Evolutionary conservation across 495 filamentous ascomycete species (phyloP), one percentile per base, ranked within the genome.

Genomic region (Aspergillus cavernicola): DNA sequence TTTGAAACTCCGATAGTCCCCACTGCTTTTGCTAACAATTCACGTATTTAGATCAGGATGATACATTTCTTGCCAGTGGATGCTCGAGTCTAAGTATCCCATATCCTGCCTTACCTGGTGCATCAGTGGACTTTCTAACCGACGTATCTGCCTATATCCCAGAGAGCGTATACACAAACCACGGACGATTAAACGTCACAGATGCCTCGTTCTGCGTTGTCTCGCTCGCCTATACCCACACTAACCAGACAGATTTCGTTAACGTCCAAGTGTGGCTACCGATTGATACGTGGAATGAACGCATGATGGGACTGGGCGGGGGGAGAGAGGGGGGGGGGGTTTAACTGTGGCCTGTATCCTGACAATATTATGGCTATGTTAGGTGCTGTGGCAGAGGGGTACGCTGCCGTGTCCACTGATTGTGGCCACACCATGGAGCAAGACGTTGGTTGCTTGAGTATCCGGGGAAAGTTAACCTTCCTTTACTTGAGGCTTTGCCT

Each of bases 161-260:
- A 11, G 50, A 53, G 12, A 28, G 33, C 37, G 22, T 7, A 11
- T 54, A 47, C 24, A 13, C 29, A 11, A 61, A 61, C 46, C 44
- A 47, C 18, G 53, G 50, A 7, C 18, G 47, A 4, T 15, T 51
- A 11, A 36, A 50, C 22, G 47, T 57, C 15, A 41, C 37, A 12
- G 37, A 53, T 18, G 53, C 39, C 10, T 38, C 52, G 4, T 75
- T 75, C 56, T 78, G 74, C 55, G 72, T 76, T 39, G 57, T 76
- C 29, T 74, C 69, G 12, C 45, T 78, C 23, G 59, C 60, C 0
- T 73, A 76, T 50, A 74, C 75, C 0, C 72, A 77, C 57, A 64
- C 70, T 0, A 66, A 66, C 2, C 50, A 60, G 19, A 55, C 66
- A 49, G 74, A 78, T 41, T 50, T 15, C 3, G 59, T 80, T 18